Evolutionary conservation across 2,329 filamentous ascomycete genomes (phyloP).

Genomic region (Colletotrichum eleusines): DNA sequence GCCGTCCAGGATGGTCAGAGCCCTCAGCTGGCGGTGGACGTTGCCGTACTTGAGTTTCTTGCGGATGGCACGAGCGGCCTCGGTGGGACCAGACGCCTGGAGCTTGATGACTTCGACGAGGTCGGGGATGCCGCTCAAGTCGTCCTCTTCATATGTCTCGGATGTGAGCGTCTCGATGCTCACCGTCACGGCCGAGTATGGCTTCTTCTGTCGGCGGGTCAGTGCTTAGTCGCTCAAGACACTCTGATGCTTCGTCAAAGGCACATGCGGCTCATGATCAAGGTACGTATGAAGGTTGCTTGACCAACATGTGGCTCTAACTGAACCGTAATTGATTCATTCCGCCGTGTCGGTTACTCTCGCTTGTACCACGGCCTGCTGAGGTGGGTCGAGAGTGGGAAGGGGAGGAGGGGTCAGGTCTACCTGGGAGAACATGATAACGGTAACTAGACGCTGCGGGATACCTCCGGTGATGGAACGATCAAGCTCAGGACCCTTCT

Average conservation of each 20-base stretch:
- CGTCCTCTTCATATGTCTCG: constrained; percentile 90
- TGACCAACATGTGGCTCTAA: background rate
- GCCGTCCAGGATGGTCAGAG: constrained; percentile 89
- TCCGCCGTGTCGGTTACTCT: constrained; percentile 3
- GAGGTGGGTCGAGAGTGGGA: constrained; percentile 1
- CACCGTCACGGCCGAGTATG: constrained; percentile 93
- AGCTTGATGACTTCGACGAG: constrained; percentile 94
- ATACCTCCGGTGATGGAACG: background rate
- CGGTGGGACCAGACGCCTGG: constrained; percentile 85
- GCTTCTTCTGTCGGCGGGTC: constrained; percentile 64
- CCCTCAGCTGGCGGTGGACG: constrained; percentile 90
- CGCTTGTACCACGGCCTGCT: constrained; percentile 2
- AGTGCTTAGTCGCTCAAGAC: constrained; percentile 1
- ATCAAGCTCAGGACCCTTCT: too few species aligned
- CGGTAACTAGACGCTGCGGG: background rate
- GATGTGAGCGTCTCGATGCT: constrained; percentile 91
- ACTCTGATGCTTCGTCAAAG: background rate
- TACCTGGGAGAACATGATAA: constrained; percentile 38
- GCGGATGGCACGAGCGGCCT: constrained; percentile 90
- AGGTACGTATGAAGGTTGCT: background rate
- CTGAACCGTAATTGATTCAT: background rate
- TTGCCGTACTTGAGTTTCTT: constrained; percentile 99
- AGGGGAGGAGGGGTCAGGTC: background rate
- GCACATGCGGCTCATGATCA: background rate
- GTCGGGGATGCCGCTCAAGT: constrained; percentile 91